Evolutionary conservation across 2,329 filamentous ascomycete species (phyloP), one percentile per base, ranked within the genome.

Genomic region (Fusarium xylarioides): DNA sequence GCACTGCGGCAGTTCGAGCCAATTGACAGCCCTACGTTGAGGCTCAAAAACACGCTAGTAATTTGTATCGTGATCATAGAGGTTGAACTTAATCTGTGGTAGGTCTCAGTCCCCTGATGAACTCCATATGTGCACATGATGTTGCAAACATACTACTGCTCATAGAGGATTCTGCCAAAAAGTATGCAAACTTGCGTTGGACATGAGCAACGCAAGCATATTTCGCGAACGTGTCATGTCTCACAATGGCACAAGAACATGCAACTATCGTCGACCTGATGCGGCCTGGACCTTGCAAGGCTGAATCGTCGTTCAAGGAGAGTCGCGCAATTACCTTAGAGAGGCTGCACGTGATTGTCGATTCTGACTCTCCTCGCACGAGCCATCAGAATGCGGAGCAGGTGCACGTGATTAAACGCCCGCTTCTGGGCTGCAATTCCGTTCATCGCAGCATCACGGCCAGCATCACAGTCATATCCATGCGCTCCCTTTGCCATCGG

Each of bases 401-500:
- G 58, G 42, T 71, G 70, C 76, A 77, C 76, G 76, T 77, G 76
- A 77, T 70, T 57, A 30, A 32, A 62, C 70, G 63, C 59, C 70
- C 73, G 75, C 66, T 70, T 59, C 62, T 61, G 57, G 67, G 60
- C 66, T 61, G 53, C 73, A 74, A 54, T 70, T 70, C 63, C 61
- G 42, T 65, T 68, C 30, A 67, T 73, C 73, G 75, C 74, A 77
- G 73, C 64, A 65, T 66, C 74, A 47, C 64, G n/a, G 65, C 70
- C 70, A 71, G 70, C 66, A 70, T 74, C 68, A 69, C 58, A 65
- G 74, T 68, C 68, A 69, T 70, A 74, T 70, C 47, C 62, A 53
- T 50, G 46, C 49, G 65, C 70, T 71, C 54, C 72, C 74, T 68
- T 78, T 76, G 71, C 81, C 81, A 82, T 81, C 79, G 77, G 72